Base-by-base conservation (phyloP, 805 yeast genomes). In the Teunomyces funiuensis region DNA sequence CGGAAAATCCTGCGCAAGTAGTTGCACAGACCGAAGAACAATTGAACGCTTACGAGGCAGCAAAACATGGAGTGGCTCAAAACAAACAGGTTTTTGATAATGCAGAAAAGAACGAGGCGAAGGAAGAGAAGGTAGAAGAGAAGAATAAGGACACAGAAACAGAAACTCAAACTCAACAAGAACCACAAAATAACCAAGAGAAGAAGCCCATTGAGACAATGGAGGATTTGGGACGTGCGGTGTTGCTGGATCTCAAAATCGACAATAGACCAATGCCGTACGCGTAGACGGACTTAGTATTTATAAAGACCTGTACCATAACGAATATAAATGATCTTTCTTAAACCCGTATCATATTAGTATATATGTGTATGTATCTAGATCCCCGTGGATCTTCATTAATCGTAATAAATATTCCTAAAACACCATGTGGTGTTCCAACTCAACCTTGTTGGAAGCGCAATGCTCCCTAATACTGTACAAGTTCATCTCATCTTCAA, bases 401-500 rank as follows among this genome's bases (percentile, higher is more conserved):
- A 31, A 31, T 31, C 22, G n/a, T 19, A 31, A 31, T 31, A 31
- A 31, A 31, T 31, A 19, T n/a, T 16, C 34, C 25, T 30, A 31
- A 31, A 16, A 10, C 19, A 25, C 15, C 34, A 13, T 13, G 13
- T 31, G 14, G 19, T 31, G 25, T 22, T 18, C 29, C 36, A 42
- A 22, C 22, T 33, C 22, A 16, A 37, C 11, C n/a, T 28, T 33
- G 20, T 36, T 28, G 14, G 31, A 18, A 15, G 28, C 19, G 28
- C 28, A 33, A 28, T 29, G 37, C 6, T 30, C 23, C 14, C 44
- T 43, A 15, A 60, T 44, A 16, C 44, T 41, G 20, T 33, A 28
- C 20, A 49, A 34, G 41, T 60, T 63, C 25, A 61, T 46, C 8
- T 49, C 42, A 44, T 63, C 66, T n/a, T 53, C 52, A 25, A 57